Percentiles rank a stretch among this genome's conserved stretches.
These are phyloP conservation scores for Phaeotremella fagi DNA, from an alignment of 768 basidiomycete species.

Conservation along the genomic window DNA sequence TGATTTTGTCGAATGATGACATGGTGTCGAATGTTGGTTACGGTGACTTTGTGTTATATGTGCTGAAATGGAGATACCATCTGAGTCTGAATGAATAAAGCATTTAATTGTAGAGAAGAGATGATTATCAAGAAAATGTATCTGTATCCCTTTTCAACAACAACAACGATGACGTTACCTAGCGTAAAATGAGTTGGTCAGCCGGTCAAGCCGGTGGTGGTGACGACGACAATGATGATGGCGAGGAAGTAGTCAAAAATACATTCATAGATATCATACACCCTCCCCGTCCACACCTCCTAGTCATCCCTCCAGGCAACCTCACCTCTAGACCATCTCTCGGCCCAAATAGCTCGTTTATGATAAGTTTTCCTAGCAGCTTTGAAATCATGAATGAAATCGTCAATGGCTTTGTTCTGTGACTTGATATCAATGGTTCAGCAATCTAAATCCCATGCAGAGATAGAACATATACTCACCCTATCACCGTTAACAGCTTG, in stretches of 20 bases:
- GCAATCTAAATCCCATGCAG: neutral
- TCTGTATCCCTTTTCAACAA: no score
- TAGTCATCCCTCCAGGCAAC: constrained; percentile 78
- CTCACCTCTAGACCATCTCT: constrained; percentile 77
- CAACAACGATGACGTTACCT: no score
- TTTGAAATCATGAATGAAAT: constrained; percentile 82
- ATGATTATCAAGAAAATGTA: no score
- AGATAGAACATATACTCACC: constrained; percentile 7
- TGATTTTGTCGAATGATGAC: neutral
- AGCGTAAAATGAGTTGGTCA: no score
- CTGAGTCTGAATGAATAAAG: no score
- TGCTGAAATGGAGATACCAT: neutral
- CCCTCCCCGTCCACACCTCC: no score
- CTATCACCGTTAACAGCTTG: constrained; percentile 9
- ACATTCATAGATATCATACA: no score
- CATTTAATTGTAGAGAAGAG: no score
- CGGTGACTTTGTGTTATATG: neutral
- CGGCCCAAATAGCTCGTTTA: constrained; percentile 84
- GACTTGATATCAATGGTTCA: constrained; percentile 8
- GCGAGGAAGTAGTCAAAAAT: no score
- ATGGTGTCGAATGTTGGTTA: neutral
- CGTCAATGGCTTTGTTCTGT: constrained; percentile 61
- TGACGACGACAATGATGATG: no score
- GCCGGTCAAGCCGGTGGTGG: no score
- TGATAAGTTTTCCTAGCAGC: constrained; percentile 85